phyloP scores from a whole-genome alignment of 257 asterid genomes.

The Striga asiatica region DNA sequence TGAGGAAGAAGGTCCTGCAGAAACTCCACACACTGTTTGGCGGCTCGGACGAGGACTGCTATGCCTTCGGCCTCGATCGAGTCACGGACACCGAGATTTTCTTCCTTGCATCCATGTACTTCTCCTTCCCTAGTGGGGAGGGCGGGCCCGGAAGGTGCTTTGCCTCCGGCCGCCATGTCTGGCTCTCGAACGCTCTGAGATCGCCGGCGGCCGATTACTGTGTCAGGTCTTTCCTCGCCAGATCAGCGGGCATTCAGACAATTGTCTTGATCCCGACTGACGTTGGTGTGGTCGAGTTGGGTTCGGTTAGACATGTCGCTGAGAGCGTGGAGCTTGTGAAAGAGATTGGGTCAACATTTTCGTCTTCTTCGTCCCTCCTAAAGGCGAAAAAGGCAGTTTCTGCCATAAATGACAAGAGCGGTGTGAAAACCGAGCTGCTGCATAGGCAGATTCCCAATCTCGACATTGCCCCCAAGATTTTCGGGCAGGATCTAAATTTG shows the following conservation, averaged over 20 bases:
- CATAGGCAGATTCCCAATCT: slow-evolving; percentile 13
- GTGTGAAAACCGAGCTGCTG: no score
- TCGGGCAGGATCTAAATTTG: slow-evolving; percentile 46
- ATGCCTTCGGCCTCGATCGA: slow-evolving; percentile 68
- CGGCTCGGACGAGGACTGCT: slow-evolving; percentile 64
- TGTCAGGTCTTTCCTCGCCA: slow-evolving; percentile 57
- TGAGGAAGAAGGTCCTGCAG: slow-evolving; percentile 70
- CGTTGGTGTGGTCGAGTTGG: slow-evolving; percentile 77
- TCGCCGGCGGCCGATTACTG: slow-evolving; percentile 44
- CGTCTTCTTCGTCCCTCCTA: slow-evolving; percentile 26
- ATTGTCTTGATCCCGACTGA: slow-evolving; percentile 72
- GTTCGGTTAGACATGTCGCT: slow-evolving; percentile 53
- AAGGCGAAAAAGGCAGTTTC: slow-evolving; percentile 36
- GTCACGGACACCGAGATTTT: slow-evolving; percentile 83
- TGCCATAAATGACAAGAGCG: slow-evolving; percentile 17
- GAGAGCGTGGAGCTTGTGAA: slow-evolving; percentile 45
- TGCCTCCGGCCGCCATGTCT: slow-evolving; percentile 46
- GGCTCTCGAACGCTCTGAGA: slow-evolving; percentile 44
- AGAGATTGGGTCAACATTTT: slow-evolving; percentile 38
- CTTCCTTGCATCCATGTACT: slow-evolving; percentile 84
- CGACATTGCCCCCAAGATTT: slow-evolving; percentile 32
- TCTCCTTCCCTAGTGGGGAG: slow-evolving; percentile 50
- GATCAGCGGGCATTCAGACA: slow-evolving; percentile 67
- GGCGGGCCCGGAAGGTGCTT: slow-evolving; percentile 79
- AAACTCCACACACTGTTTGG: slow-evolving; percentile 59